Evolutionary conservation across 169 alveolate genomes (phyloP).

Genomic region (Theileria equi): DNA sequence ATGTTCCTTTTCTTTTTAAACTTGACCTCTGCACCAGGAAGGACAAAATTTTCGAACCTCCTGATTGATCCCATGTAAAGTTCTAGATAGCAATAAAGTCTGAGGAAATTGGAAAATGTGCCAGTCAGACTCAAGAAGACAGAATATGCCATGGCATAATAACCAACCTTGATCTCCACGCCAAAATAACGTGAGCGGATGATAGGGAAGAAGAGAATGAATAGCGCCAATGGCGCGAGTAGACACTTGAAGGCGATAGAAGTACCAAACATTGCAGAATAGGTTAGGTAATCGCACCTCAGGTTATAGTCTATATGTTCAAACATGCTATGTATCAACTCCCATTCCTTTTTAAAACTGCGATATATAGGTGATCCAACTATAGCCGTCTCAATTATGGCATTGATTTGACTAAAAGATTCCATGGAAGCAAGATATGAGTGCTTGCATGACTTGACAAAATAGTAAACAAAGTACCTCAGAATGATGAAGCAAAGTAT

Average conservation of each 20-base stretch:
- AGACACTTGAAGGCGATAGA: constrained; percentile 15
- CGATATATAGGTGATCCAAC: constrained; percentile 45
- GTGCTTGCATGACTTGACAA: constrained; percentile 27
- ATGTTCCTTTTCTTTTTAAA: constrained; percentile 1
- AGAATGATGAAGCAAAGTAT: not conserved
- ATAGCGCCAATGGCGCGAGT: not conserved
- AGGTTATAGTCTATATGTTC: constrained; percentile 13
- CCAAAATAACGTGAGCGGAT: not conserved
- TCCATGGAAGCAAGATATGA: constrained; percentile 28
- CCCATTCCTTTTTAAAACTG: constrained; percentile 38
- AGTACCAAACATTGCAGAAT: constrained; percentile 22
- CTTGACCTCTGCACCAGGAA: not conserved
- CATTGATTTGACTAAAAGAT: constrained; percentile 17
- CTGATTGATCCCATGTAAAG: constrained; percentile 5
- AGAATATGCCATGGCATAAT: constrained; percentile 1
- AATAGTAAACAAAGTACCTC: not conserved
- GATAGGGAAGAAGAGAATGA: constrained; percentile 7
- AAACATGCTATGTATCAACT: constrained; percentile 20
- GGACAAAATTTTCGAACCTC: constrained; percentile 8
- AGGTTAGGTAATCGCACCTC: constrained; percentile 13
- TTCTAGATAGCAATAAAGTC: no score
- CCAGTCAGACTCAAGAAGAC: not conserved
- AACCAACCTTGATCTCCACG: not conserved
- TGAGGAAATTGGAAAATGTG: no score
- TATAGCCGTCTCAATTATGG: constrained; percentile 34